These are phyloP conservation scores for Paecilomyces variotii DNA, from an alignment of 2,329 filamentous ascomycete genomes.

Conservation along the genomic window DNA sequence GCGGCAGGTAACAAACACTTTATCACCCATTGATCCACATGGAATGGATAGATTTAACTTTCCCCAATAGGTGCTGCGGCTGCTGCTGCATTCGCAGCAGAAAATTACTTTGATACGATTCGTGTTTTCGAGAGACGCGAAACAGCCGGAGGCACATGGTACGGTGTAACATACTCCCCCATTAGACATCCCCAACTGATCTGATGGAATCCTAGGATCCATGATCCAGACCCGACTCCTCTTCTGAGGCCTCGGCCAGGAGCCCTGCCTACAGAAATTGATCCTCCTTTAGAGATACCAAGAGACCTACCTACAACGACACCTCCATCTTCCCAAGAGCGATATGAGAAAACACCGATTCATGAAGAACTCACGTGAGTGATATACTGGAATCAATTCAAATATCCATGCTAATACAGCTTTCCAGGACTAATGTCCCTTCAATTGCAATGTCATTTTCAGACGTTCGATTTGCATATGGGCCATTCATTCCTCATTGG, in stretches of 20 bases:
- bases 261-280: conserved; percentile 21
- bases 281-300: conserved; percentile 22
- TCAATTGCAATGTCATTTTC: conserved; percentile 40
- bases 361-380: conserved; percentile 27
- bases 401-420: not conserved
- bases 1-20: conserved; percentile 15
- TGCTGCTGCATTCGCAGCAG: conserved; percentile 26
- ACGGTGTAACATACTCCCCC: not conserved
- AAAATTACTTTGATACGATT: conserved; percentile 24
- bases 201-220: conserved; percentile 19
- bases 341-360: conserved; percentile 28
- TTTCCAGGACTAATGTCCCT: conserved; percentile 27
- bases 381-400: not conserved
- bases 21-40: conserved; percentile 5
- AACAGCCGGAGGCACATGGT: conserved; percentile 29
- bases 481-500: conserved; percentile 49
- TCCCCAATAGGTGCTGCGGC: conserved; percentile 20
- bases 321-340: conserved; percentile 17
- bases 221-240: conserved; percentile 24
- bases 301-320: conserved; percentile 16
- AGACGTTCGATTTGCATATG: conserved; percentile 46
- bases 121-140: conserved; percentile 28
- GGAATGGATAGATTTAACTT: conserved; percentile 7
- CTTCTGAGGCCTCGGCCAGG: conserved; percentile 18
- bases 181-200: not conserved